Evolutionary conservation across 371 early-diverging fungal genomes (phyloP), one percentile per base, ranked within the genome.

Genomic region (Rhizomucor pusillus): DNA sequence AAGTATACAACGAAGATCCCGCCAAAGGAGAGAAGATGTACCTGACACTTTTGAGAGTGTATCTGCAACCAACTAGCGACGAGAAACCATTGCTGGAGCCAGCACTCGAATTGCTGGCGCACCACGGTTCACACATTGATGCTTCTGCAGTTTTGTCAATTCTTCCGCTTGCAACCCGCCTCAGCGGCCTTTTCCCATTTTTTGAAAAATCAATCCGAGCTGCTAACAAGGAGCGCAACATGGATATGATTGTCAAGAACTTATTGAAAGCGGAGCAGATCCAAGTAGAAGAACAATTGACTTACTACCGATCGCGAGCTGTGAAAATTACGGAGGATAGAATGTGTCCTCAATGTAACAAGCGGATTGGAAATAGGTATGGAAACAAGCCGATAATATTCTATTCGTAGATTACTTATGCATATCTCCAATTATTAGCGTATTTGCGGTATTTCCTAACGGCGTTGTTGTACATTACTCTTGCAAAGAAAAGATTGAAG

Each of bases 271-370:
- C 90, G 1, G 88, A 91, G 48, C 73, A 80, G 58, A 55, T 83
- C 16, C 87, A 89, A 75, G 89, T 84, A 71, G 87, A 89, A 58
- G 88, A 89, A 57, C 81, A 86, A 50, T 52, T 88, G 52, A 75
- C 80, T 44, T 79, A 72, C 52, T 82, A 84, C 48, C 80, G 85
- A 50, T 81, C 86, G 3, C 65, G 82, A 50, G 72, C 84, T 46
- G 87, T 92, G 50, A 80, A 78, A 45, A 85, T 92, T 24, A 83
- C 88, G 3, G 89, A 90, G 24, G 89, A 90, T 53, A 75, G 86
- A 13, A 86, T 90, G 87, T 92, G 92, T 60, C 82, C 86, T 25
- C 81, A 82, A 57, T 92, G 92, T 57, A 80, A 88, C 61, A 89
- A 89, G 56, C 79, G 90, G 25, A 88, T 92, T 45, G 90, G 86